phyloP scores from a whole-genome alignment of 805 yeast species.

The Zygosaccharomyces pseudorouxii region DNA sequence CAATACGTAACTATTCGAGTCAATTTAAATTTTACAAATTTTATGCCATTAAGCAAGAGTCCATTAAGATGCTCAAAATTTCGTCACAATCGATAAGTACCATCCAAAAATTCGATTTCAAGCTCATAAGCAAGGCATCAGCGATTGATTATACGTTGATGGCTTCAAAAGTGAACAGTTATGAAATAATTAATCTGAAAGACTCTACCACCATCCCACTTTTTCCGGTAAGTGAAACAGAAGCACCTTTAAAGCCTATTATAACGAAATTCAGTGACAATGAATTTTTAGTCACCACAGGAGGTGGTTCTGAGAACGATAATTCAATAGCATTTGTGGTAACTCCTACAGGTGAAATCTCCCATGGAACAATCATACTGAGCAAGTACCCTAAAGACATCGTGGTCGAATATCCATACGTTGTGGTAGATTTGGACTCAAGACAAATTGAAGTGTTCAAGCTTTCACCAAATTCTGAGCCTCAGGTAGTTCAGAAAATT shows the following conservation, averaged over 20 bases:
- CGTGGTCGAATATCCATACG: slow-evolving; percentile 23
- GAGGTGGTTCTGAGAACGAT: slow-evolving; percentile 26
- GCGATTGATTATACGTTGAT: slow-evolving; percentile 20
- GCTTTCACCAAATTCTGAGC: slow-evolving; percentile 14
- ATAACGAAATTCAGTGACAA: slow-evolving; percentile 17
- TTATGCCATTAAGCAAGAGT: slow-evolving; percentile 14
- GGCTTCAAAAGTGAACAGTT: slow-evolving; percentile 22
- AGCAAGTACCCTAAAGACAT: slow-evolving; percentile 27
- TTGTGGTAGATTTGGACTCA: slow-evolving; percentile 20
- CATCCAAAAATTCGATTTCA: slow-evolving; percentile 12
- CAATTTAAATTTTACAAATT: slow-evolving; percentile 18
- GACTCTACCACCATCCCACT: slow-evolving; percentile 20
- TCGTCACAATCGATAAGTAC: slow-evolving; percentile 10
- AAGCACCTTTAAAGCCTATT: slow-evolving; percentile 22
- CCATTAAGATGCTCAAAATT: slow-evolving; percentile 14
- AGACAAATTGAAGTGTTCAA: slow-evolving; percentile 13
- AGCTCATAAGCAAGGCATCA: slow-evolving; percentile 15
- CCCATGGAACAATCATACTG: slow-evolving; percentile 29
- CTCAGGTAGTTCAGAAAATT: slow-evolving; percentile 19
- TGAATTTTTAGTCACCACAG: slow-evolving; percentile 29
- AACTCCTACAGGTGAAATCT: slow-evolving; percentile 31
- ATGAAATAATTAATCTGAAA: slow-evolving; percentile 25
- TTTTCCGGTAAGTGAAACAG: slow-evolving; percentile 29
- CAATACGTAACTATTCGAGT: slow-evolving; percentile 15
- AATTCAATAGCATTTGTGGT: slow-evolving; percentile 32